Conservation (phyloP, 176 grass and related monocot genomes). For the Lolium rigidum region DNA sequence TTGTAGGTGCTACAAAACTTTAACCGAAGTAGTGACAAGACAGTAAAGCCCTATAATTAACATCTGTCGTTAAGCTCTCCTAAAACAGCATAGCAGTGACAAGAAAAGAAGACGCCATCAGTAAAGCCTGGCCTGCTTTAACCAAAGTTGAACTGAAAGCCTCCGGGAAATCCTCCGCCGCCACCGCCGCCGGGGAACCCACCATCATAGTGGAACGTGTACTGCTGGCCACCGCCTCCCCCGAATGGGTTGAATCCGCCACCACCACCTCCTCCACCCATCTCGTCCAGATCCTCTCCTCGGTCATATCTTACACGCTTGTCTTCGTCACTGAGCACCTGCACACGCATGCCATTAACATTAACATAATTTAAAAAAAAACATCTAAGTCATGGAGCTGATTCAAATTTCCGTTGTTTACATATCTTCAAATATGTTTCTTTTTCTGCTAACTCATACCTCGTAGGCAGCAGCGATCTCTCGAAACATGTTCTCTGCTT, state of each 20-base stretch:
- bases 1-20: constrained; percentile 19
- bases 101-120: not conserved
- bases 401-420: not conserved
- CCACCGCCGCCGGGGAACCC: constrained; percentile 55
- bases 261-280: constrained; percentile 71
- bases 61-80: constrained; percentile 3
- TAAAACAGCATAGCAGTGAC: constrained; percentile 22
- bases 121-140: not conserved
- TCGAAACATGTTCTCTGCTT: constrained; percentile 89
- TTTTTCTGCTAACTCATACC: constrained; percentile 46
- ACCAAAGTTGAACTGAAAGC: constrained; percentile 71
- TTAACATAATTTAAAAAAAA: not conserved
- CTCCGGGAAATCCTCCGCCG: constrained; percentile 59
- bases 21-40: not conserved
- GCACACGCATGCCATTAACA: not conserved
- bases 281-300: constrained; percentile 90
- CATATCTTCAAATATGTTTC: not conserved
- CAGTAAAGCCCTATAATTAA: constrained; percentile 14
- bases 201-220: constrained; percentile 78
- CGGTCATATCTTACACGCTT: constrained; percentile 89
- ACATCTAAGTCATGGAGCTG: not conserved
- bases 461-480: constrained; percentile 96
- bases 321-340: constrained; percentile 97
- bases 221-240: constrained; percentile 66
- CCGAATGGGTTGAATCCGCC: constrained; percentile 83